Conservation (phyloP, 83 land plant genomes). For the Picea abies region DNA sequence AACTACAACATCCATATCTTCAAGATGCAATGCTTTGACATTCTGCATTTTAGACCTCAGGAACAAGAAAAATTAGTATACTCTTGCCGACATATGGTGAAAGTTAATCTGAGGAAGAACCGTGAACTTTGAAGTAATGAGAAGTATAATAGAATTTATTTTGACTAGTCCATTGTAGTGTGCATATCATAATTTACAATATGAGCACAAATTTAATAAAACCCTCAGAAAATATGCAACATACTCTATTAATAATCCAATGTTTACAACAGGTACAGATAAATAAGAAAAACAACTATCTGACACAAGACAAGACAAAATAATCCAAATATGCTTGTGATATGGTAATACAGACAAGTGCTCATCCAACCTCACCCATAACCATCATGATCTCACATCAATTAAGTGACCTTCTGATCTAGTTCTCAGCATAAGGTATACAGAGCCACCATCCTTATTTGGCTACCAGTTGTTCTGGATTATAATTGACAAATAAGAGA, state of each 20-base stretch:
- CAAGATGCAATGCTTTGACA: conserved; percentile 86
- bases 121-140: background rate
- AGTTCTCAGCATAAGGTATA: too few species aligned
- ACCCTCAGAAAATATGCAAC: background rate
- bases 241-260: background rate
- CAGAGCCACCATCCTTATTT: too few species aligned
- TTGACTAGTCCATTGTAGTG: background rate
- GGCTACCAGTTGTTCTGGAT: too few species aligned
- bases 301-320: background rate
- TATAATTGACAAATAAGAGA: too few species aligned
- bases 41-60: conserved; percentile 34
- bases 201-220: background rate
- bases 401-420: too few species aligned
- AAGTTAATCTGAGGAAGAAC: background rate
- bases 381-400: too few species aligned
- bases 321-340: too few species aligned
- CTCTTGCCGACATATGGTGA: background rate
- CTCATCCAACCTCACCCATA: too few species aligned
- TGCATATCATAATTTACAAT: background rate
- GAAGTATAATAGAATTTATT: too few species aligned
- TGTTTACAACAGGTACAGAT: background rate
- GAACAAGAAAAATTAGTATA: background rate
- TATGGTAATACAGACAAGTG: too few species aligned
- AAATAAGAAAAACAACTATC: background rate
- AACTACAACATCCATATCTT: conserved; percentile 99